Evolutionary conservation across 805 yeast species (phyloP).

Genomic region (Naumovozyma castellii): DNA sequence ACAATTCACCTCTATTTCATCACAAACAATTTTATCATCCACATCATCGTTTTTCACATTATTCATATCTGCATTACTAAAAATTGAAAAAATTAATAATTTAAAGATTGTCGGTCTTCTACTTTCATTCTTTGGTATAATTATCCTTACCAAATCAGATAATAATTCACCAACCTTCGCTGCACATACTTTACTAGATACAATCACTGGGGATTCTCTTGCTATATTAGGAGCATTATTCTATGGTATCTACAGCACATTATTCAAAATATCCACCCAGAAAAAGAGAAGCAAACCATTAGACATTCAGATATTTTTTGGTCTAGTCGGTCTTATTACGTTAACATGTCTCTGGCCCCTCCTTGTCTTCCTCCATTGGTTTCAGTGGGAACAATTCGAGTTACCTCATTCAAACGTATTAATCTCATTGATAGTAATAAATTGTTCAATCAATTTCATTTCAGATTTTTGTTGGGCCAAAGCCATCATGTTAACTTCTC

Average conservation of each 20-base stretch:
- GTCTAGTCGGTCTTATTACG: constrained; percentile 82
- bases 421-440: constrained; percentile 42
- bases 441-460: constrained; percentile 65
- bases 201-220: constrained; percentile 58
- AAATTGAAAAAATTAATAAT: constrained; percentile 55
- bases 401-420: constrained; percentile 39
- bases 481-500: constrained; percentile 81
- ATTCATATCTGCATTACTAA: constrained; percentile 57
- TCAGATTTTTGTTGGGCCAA: constrained; percentile 91
- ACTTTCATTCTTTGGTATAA: constrained; percentile 63
- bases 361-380: constrained; percentile 47
- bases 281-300: constrained; percentile 52
- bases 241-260: constrained; percentile 82
- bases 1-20: constrained; percentile 78
- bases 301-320: constrained; percentile 80
- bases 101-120: constrained; percentile 58
- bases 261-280: constrained; percentile 58
- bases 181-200: constrained; percentile 10
- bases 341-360: constrained; percentile 69
- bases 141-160: constrained; percentile 52
- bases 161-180: constrained; percentile 18
- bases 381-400: constrained; percentile 57
- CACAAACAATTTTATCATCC: constrained; percentile 85
- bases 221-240: constrained; percentile 75
- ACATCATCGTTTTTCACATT: constrained; percentile 87